Base-by-base conservation (phyloP, 2,329 filamentous ascomycete species). In the Aspergillus tanneri region DNA sequence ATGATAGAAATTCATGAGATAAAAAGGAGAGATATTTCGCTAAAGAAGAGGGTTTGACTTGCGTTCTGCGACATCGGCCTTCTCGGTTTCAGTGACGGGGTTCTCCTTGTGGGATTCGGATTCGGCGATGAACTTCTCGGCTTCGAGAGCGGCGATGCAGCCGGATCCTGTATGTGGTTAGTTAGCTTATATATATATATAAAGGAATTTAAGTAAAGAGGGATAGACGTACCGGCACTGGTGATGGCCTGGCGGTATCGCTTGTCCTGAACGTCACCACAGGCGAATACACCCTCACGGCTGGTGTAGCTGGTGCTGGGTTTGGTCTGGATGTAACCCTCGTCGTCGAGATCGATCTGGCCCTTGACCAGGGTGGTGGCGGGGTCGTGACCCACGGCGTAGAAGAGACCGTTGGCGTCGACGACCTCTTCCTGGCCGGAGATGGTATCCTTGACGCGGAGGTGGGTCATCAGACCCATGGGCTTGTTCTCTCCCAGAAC, bases 261-360 rank as follows among this genome's bases (percentile, higher is more conserved):
- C 85, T 97, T 99, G 71, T 99, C 95, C 77, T 99, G 93, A 8
- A 99, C 95, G 68, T 99, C 93, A 56, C 93, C 93, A 8, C 92
- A 93, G 28, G 93, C 93, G 67, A 96, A 99, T 16, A 99, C 90
- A 69, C 93, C 93, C 67, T 90, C 83, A 5, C 96, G 73, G 72
- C 84, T 96, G 39, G 93, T 99, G 65, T 87, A 79, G 50, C 90
- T 90, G 37, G 90, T 92, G 47, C 93, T 95, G 3, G 93, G 87
- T 71, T 87, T 83, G 47, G 93, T 99, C 61, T 90, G 71, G 50
- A 99, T 83, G 73, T 99, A 99, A 18, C 90, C 90, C 55, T 99
- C 92, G 55, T 82, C 81, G 65, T 99, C 95, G 64, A 87, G 88
- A 54, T 93, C 81, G 52, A 99, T 65, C 76, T 97, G 90, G 43